Base-by-base conservation (phyloP, 805 yeast species). In the Wickerhamomyces canadensis region DNA sequence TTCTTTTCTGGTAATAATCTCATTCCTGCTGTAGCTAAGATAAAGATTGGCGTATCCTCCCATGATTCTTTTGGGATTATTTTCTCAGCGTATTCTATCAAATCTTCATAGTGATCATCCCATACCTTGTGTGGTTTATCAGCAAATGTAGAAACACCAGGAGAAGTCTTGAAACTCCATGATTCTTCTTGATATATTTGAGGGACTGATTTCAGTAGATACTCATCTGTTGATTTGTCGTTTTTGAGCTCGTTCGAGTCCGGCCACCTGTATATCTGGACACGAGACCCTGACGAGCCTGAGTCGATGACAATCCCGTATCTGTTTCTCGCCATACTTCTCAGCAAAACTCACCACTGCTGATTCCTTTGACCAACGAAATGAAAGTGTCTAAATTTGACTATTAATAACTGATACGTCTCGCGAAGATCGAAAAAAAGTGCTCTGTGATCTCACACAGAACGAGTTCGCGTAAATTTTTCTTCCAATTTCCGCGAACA, bases 1-100 rank as follows among this genome's bases (percentile, higher is more conserved):
- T 74, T 72, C 14, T 62, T 57, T 24, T 67, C 65, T 0, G 82
- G 76, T 31, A 91, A 55, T 29, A 93, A 62, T 44, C 98, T 72
- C 95, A 93, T 87, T 2, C 98, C 98, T 5, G 98, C 98, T 0
- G 98, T 93, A 4, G 98, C 95, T 48, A 85, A 76, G n/a, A 93
- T 75, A 48, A 78, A 93, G 1, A 93, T 72, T 0, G 98, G 98
- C 0, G 98, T 91, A 5, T 74, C 73, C 1, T 57, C 43, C 46
- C 78, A 75, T 37, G 73, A 67, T 0, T 70, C 70, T 22, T 55
- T 51, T 0, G 98, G 98, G 7, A 93, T 76, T 17, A 83, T 72
- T 4, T 61, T 57, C 48, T 76, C 73, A 0, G 96, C 97, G 56
- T 78, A 77, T 32, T 74, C 65, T 14, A 89, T 65, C 34, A 93